Evolutionary conservation across 2,329 filamentous ascomycete genomes (phyloP).

Genomic region (Aspergillus felis): DNA sequence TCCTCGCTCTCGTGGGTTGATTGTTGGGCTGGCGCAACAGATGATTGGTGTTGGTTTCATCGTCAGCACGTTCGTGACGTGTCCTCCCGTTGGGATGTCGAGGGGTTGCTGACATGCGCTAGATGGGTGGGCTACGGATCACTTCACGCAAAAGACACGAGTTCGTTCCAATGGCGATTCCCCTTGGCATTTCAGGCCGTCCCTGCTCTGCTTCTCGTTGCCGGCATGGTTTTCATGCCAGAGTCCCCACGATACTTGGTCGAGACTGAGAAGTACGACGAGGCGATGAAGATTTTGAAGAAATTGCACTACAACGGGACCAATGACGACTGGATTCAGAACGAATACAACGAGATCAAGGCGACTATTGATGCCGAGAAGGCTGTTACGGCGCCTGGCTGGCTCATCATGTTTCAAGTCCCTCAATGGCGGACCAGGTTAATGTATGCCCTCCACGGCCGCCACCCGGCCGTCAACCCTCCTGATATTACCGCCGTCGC

Average conservation of each 20-base stretch:
- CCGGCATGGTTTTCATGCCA: slow-evolving; percentile 32
- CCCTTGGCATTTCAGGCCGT: slow-evolving; percentile 35
- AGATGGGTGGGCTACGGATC: slow-evolving; percentile 48
- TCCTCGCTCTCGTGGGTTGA: slow-evolving; percentile 53
- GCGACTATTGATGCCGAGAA: slow-evolving; percentile 58
- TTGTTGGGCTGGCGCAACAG: slow-evolving; percentile 43
- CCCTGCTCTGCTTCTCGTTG: slow-evolving; percentile 36
- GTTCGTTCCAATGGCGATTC: slow-evolving; percentile 35
- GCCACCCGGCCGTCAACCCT: background rate
- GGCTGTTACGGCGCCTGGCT: slow-evolving; percentile 46
- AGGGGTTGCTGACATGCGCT: slow-evolving; percentile 10
- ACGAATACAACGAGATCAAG: slow-evolving; percentile 24
- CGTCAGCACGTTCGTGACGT: slow-evolving; percentile 37
- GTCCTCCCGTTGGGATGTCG: background rate
- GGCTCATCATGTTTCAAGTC: slow-evolving; percentile 37
- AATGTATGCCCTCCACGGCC: slow-evolving; percentile 28
- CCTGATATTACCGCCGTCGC: background rate
- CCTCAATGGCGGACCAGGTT: slow-evolving; percentile 57
- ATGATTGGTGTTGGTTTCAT: slow-evolving; percentile 45
- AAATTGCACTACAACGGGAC: slow-evolving; percentile 53
- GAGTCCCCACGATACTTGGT: slow-evolving; percentile 35
- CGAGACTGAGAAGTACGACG: slow-evolving; percentile 45
- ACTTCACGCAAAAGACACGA: slow-evolving; percentile 32
- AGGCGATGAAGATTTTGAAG: slow-evolving; percentile 47
- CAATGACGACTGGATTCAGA: slow-evolving; percentile 55